Conservation (phyloP, 2,329 filamentous ascomycete genomes). For the Torrubiellomyces zombiae region DNA sequence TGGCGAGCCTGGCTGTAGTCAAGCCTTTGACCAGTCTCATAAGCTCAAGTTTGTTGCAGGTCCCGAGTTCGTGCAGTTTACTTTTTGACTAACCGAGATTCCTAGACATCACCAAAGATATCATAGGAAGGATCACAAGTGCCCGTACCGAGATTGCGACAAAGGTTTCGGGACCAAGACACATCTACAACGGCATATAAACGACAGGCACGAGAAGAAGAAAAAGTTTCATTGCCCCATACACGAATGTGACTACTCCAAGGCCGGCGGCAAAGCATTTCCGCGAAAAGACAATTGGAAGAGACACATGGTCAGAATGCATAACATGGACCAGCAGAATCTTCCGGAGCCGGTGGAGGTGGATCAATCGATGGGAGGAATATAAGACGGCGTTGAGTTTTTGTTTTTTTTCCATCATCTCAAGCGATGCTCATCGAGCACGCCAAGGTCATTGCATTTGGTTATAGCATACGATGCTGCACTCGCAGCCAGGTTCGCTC, state of each 20-base stretch:
- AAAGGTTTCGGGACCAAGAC: conserved; percentile 45
- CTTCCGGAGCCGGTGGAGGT: conserved; percentile 25
- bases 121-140: conserved; percentile 42
- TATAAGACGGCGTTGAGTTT: conserved; percentile 2
- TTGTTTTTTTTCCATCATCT: too few species aligned
- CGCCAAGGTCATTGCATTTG: too few species aligned
- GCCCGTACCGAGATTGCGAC: conserved; percentile 32
- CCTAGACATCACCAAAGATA: conserved; percentile 44
- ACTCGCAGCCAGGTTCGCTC: too few species aligned
- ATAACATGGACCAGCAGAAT: conserved; percentile 23
- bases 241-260: conserved; percentile 37
- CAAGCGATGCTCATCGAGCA: too few species aligned
- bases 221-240: conserved; percentile 43
- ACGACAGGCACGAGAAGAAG: conserved; percentile 43
- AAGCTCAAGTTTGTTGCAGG: conserved; percentile 36
- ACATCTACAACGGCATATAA: conserved; percentile 43
- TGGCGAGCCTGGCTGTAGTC: conserved; percentile 19
- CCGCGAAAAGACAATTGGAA: conserved; percentile 48
- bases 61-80: background rate
- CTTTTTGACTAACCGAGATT: conserved; percentile 1
- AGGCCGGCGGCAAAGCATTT: conserved; percentile 38
- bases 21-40: conserved; percentile 38
- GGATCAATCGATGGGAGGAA: conserved; percentile 18
- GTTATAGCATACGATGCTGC: too few species aligned
- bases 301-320: conserved; percentile 44